Evolutionary conservation across 2,329 filamentous ascomycete genomes (phyloP).

Genomic region (Venturia oleaginea): DNA sequence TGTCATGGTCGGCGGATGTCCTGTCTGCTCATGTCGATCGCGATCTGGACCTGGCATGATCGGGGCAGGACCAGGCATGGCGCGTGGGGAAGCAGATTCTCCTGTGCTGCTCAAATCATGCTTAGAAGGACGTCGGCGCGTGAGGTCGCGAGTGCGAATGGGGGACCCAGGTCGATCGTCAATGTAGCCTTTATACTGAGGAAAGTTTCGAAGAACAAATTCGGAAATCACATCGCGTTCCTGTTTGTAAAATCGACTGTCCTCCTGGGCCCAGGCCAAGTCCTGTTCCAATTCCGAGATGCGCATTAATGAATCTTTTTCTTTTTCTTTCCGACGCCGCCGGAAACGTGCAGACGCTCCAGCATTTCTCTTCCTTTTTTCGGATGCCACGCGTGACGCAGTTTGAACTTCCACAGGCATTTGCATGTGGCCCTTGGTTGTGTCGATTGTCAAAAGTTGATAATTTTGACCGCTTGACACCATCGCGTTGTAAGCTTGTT

Average conservation of each 20-base stretch:
- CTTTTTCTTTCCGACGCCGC: slow-evolving; percentile 71
- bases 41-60: neutral
- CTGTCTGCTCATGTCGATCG: slow-evolving; percentile 1
- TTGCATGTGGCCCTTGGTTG: slow-evolving; percentile 42
- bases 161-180: slow-evolving; percentile 6
- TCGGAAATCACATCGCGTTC: slow-evolving; percentile 40
- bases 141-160: neutral
- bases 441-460: slow-evolving; percentile 46
- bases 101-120: neutral
- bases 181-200: slow-evolving; percentile 9
- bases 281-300: slow-evolving; percentile 62
- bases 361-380: slow-evolving; percentile 78
- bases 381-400: slow-evolving; percentile 72
- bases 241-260: slow-evolving; percentile 63
- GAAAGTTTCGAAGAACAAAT: neutral
- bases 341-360: slow-evolving; percentile 77
- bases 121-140: neutral
- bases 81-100: neutral
- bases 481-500: slow-evolving; percentile 27
- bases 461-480: slow-evolving; percentile 39
- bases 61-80: neutral
- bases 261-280: slow-evolving; percentile 56
- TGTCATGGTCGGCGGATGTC: neutral
- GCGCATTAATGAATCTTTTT: slow-evolving; percentile 60
- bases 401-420: slow-evolving; percentile 73